Evolutionary conservation across 2,329 filamentous ascomycete genomes (phyloP).

Genomic region (Metarhizium anisopliae): DNA sequence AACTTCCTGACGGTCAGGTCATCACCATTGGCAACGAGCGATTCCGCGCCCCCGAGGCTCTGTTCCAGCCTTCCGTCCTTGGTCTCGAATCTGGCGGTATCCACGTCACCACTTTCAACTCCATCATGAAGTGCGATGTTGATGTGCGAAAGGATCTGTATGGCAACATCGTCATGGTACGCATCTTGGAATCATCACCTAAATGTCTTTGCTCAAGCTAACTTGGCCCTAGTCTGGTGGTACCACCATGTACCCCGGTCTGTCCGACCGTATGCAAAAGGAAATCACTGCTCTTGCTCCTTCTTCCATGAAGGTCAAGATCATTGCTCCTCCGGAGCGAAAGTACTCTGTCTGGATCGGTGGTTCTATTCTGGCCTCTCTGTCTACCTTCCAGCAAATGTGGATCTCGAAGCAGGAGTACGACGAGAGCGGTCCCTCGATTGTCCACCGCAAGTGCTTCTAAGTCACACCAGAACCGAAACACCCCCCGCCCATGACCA

Average conservation of each 20-base stretch:
- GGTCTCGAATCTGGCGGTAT: constrained; percentile 98
- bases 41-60: constrained; percentile 98
- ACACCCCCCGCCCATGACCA: constrained; percentile 22
- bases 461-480: constrained; percentile 46
- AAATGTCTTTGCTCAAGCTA: neutral
- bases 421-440: constrained; percentile 98
- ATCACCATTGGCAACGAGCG: constrained; percentile 99
- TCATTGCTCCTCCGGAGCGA: constrained; percentile 98
- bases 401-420: constrained; percentile 99
- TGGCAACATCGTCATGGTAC: constrained; percentile 99
- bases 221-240: constrained; percentile 71
- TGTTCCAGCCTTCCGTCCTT: constrained; percentile 97
- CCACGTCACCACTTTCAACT: constrained; percentile 99
- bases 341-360: constrained; percentile 99
- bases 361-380: constrained; percentile 98
- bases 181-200: constrained; percentile 19
- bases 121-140: constrained; percentile 99
- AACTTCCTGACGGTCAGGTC: constrained; percentile 98
- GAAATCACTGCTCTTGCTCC: constrained; percentile 99
- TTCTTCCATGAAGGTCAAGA: constrained; percentile 99
- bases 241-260: constrained; percentile 99
- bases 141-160: constrained; percentile 99
- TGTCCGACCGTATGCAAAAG: constrained; percentile 99
- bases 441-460: constrained; percentile 99
- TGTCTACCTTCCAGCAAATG: constrained; percentile 99